Percentiles rank a stretch among this genome's conserved stretches.
Evolutionary conservation across 257 asterid species (phyloP).

Genomic region (Catharanthus roseus): DNA sequence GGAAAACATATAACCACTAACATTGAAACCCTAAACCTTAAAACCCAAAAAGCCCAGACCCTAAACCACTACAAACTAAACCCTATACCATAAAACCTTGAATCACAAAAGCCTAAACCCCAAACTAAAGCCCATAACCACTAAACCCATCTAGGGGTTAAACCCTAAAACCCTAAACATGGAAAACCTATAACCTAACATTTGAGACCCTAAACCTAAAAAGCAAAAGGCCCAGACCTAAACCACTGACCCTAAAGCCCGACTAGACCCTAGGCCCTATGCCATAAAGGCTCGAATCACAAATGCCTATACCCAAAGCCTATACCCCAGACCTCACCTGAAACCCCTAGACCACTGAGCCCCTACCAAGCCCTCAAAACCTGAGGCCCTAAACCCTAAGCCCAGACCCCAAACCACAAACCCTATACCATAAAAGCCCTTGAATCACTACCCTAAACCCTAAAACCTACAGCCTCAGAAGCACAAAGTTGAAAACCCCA

Average conservation of each 20-base stretch:
- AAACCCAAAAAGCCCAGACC: too few species aligned
- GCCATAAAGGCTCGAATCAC: too few species aligned
- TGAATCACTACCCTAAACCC: too few species aligned
- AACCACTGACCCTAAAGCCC: not conserved
- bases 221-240: not conserved
- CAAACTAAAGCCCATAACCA: not conserved
- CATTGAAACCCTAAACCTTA: not conserved
- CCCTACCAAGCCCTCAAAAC: too few species aligned
- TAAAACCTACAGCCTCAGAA: not conserved
- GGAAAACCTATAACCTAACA: too few species aligned
- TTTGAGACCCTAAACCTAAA: not conserved
- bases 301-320: not conserved
- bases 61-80: too few species aligned
- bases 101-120: too few species aligned
- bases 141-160: too few species aligned
- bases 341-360: not conserved
- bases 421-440: not conserved
- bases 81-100: too few species aligned
- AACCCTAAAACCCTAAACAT: not conserved
- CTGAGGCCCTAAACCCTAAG: not conserved
- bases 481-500: too few species aligned
- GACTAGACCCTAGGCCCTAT: not conserved
- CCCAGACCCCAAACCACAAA: not conserved
- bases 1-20: not conserved
- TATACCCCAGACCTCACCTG: not conserved